These are phyloP conservation scores for Curvularia sp. DNA, from an alignment of 2,329 filamentous ascomycete genomes.

Conservation along the genomic window DNA sequence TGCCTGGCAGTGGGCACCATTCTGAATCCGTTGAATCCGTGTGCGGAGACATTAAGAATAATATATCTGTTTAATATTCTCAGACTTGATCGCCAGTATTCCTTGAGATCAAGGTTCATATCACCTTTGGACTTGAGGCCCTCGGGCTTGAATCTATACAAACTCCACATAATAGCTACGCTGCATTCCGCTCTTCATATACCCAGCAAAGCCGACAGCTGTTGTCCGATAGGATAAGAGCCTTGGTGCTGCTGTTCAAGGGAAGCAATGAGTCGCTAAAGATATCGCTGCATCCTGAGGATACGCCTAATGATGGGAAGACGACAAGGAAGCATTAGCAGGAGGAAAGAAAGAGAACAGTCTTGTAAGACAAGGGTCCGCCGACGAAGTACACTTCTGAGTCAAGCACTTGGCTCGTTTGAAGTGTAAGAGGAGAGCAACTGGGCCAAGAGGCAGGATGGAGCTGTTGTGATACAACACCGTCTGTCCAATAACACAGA, in stretches of 20 bases:
- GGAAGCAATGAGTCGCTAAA: not conserved
- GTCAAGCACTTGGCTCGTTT: not conserved
- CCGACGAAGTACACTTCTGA: not conserved
- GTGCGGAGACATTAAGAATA: too few relatives aligned
- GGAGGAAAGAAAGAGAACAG: not conserved
- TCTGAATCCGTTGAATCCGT: slow-evolving; percentile 21
- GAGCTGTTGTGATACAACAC: not conserved
- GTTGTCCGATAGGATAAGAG: not conserved
- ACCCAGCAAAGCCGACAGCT: not conserved
- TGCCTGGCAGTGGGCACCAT: slow-evolving; percentile 21
- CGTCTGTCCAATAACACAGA: not conserved
- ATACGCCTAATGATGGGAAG: not conserved
- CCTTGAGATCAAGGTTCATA: not conserved
- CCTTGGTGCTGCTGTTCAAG: not conserved
- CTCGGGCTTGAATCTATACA: not conserved
- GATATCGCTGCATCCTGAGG: not conserved
- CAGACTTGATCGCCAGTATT: not conserved
- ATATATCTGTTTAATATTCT: not conserved
- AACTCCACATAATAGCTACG: not conserved
- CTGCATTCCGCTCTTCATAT: not conserved
- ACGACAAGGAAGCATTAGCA: not conserved
- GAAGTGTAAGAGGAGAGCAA: too few relatives aligned
- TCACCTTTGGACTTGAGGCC: not conserved
- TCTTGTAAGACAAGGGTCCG: not conserved
- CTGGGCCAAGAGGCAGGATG: not conserved